These are phyloP conservation scores for Pichia rugopelliculosa DNA, from an alignment of 805 yeast genomes.

Conservation along the genomic window DNA sequence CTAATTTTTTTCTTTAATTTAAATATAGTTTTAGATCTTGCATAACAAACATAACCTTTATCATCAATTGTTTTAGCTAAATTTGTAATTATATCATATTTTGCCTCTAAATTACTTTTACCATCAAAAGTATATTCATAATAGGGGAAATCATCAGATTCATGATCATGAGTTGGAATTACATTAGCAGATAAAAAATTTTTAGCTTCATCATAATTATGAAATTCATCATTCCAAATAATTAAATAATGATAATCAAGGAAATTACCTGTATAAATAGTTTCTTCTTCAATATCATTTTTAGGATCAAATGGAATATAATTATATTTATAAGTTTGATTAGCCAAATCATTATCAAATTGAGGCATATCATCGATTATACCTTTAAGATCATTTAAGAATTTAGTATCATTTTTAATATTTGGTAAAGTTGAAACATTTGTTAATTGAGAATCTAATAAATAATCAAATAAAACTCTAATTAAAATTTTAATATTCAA, in stretches of 20 bases:
- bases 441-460: slow-evolving; percentile 33
- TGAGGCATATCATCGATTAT: not conserved
- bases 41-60: slow-evolving; percentile 43
- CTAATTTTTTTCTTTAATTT: not conserved
- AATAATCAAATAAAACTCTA: slow-evolving; percentile 31
- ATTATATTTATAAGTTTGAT: not conserved
- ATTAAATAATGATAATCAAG: slow-evolving; percentile 37
- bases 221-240: slow-evolving; percentile 77
- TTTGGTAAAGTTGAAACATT: slow-evolving; percentile 25
- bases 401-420: not conserved
- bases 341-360: not conserved
- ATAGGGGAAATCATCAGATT: slow-evolving; percentile 4
- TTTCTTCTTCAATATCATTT: not conserved
- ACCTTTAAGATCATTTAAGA: not conserved
- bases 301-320: not conserved
- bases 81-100: not conserved
- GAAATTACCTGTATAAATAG: not conserved
- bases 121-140: slow-evolving; percentile 6
- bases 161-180: not conserved
- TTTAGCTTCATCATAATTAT: slow-evolving; percentile 37
- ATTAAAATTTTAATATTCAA: slow-evolving; percentile 23
- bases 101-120: not conserved
- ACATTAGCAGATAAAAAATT: slow-evolving; percentile 13
- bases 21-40: slow-evolving; percentile 24
- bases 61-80: slow-evolving; percentile 41